Conservation (phyloP, 306 rosid genomes). For the Crotalaria pallida region DNA sequence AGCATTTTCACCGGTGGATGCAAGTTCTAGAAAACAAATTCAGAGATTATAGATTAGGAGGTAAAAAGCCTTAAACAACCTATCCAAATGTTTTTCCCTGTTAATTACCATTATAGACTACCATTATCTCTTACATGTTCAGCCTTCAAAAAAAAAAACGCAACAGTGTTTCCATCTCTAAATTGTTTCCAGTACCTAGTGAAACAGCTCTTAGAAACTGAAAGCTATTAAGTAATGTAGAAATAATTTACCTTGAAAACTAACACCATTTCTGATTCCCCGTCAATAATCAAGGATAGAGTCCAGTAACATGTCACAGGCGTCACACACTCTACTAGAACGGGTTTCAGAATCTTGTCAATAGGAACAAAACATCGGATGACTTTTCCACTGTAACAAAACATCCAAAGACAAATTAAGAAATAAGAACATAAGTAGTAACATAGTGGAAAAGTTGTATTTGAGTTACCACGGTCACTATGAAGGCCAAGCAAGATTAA, state of each 20-base stretch:
- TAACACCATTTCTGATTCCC: slow-evolving; percentile 54
- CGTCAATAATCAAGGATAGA: slow-evolving; percentile 57
- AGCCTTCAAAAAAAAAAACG: slow-evolving; percentile 3
- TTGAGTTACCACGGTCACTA: background rate
- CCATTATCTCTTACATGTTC: background rate
- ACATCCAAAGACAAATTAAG: background rate
- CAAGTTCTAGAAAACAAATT: slow-evolving; percentile 41
- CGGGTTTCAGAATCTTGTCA: slow-evolving; percentile 74
- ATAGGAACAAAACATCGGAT: slow-evolving; percentile 61
- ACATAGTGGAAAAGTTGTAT: background rate
- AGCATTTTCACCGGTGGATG: slow-evolving; percentile 78
- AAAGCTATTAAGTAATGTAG: background rate
- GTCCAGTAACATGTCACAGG: slow-evolving; percentile 93
- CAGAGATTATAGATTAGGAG: slow-evolving; percentile 10
- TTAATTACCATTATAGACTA: background rate
- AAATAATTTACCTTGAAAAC: slow-evolving; percentile 60
- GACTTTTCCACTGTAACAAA: slow-evolving; percentile 55
- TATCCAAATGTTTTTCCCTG: background rate
- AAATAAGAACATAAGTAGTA: background rate
- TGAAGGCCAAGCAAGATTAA: background rate
- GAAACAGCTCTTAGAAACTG: background rate
- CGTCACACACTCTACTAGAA: slow-evolving; percentile 73
- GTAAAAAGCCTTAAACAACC: background rate
- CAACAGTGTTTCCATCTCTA: background rate
- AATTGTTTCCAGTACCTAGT: background rate